These are phyloP conservation scores for Colletotrichum theobromicola DNA, from an alignment of 2,329 filamentous ascomycete species.

Conservation along the genomic window DNA sequence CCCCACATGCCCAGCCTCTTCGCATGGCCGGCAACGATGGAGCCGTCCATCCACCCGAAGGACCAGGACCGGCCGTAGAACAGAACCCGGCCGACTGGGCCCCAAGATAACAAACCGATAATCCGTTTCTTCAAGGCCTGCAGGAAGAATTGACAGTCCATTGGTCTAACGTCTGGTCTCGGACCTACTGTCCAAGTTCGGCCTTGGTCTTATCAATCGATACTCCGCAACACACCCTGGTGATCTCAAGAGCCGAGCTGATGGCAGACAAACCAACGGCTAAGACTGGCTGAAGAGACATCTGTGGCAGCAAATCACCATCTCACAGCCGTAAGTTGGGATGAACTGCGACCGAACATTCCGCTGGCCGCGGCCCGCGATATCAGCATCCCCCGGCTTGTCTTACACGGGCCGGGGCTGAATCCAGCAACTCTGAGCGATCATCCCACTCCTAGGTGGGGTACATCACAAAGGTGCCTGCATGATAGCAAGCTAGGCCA, in stretches of 20 bases:
- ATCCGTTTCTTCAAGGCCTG: no score
- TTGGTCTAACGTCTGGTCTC: background rate
- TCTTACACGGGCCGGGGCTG: background rate
- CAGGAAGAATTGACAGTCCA: background rate
- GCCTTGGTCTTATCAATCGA: background rate
- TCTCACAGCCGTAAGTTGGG: background rate
- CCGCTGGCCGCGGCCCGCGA: slow-evolving; percentile 2
- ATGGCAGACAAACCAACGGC: background rate
- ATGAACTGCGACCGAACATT: background rate
- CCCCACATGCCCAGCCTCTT: background rate
- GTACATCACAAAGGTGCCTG: background rate
- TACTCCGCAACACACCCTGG: background rate
- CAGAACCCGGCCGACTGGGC: background rate
- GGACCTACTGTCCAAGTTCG: background rate
- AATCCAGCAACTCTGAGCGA: background rate
- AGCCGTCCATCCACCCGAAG: background rate
- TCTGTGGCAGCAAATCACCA: background rate
- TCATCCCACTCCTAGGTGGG: background rate
- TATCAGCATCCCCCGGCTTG: background rate
- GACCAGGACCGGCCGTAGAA: background rate
- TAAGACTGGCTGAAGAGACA: background rate
- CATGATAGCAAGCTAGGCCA: background rate
- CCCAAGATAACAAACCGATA: background rate
- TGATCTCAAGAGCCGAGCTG: background rate
- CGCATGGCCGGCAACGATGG: background rate